Evolutionary conservation across 495 filamentous ascomycete species (phyloP).

Genomic region (Clavariopsis aquatica): DNA sequence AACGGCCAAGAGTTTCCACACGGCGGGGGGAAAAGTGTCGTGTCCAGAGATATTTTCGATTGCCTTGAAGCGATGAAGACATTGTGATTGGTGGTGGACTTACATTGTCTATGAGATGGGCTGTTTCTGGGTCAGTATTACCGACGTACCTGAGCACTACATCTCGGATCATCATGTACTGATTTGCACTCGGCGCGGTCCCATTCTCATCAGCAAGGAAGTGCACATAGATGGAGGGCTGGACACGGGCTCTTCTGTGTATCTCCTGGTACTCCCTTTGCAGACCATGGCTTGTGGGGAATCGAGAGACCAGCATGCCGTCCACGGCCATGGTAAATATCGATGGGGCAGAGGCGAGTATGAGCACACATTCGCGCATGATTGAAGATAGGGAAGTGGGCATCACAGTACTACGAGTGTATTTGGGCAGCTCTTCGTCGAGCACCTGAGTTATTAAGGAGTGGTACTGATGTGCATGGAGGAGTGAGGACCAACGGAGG

Average conservation of each 20-base stretch:
- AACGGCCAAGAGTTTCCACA: background rate
- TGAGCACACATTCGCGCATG: conserved; percentile 24
- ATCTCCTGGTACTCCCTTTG: conserved; percentile 17
- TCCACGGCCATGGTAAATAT: conserved; percentile 21
- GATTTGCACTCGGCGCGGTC: conserved; percentile 17
- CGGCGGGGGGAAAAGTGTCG: conserved; percentile 3
- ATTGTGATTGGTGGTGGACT: background rate
- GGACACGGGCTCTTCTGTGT: conserved; percentile 6
- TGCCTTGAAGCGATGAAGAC: background rate
- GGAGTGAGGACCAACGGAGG: conserved; percentile 1
- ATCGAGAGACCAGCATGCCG: conserved; percentile 6
- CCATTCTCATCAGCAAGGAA: conserved; percentile 19
- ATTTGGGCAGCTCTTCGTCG: conserved; percentile 21
- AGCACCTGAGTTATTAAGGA: conserved; percentile 15
- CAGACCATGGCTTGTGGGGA: conserved; percentile 1
- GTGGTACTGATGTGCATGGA: conserved; percentile 9
- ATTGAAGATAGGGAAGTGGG: conserved; percentile 4
- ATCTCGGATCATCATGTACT: conserved; percentile 17
- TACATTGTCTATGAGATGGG: conserved; percentile 14
- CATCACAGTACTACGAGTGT: conserved; percentile 11
- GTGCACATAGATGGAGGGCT: conserved; percentile 30
- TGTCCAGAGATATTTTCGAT: conserved; percentile 24
- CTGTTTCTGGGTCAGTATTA: background rate
- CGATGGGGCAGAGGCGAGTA: conserved; percentile 19
- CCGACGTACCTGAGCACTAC: conserved; percentile 8